These are phyloP conservation scores for Parietaria judaica DNA, from an alignment of 306 rosid species.

Conservation along the genomic window DNA sequence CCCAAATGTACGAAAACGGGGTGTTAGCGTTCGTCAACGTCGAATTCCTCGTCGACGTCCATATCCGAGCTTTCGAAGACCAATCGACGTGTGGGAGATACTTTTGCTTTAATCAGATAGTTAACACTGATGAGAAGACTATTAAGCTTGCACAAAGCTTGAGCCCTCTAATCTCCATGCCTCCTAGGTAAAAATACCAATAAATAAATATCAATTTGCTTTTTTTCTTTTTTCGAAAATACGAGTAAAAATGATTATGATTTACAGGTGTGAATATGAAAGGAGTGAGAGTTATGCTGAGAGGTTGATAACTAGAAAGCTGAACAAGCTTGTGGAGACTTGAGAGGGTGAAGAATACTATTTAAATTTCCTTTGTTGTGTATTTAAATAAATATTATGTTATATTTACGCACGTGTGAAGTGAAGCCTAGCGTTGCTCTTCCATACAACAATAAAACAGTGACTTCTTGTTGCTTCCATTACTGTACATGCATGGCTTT, in stretches of 20 bases:
- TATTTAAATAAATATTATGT: neutral
- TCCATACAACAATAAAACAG: neutral
- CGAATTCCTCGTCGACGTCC: constrained; percentile 23
- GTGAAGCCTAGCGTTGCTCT: neutral
- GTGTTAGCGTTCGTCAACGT: constrained; percentile 30
- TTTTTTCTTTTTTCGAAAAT: too few species aligned
- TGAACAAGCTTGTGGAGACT: constrained; percentile 23
- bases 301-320: constrained; percentile 21
- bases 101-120: constrained; percentile 30
- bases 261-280: constrained; percentile 24
- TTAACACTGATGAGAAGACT: constrained; percentile 31
- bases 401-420: neutral
- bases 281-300: constrained; percentile 28
- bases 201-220: too few species aligned
- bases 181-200: constrained; percentile 22
- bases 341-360: neutral
- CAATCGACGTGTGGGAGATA: constrained; percentile 35
- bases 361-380: neutral
- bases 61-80: constrained; percentile 39
- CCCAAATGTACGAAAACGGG: constrained; percentile 48
- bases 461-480: too few species aligned
- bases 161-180: constrained; percentile 38
- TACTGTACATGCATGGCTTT: too few species aligned
- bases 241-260: neutral
- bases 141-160: constrained; percentile 29